Conservation (phyloP, 2,329 filamentous ascomycete species). For the Fusarium sp. region DNA sequence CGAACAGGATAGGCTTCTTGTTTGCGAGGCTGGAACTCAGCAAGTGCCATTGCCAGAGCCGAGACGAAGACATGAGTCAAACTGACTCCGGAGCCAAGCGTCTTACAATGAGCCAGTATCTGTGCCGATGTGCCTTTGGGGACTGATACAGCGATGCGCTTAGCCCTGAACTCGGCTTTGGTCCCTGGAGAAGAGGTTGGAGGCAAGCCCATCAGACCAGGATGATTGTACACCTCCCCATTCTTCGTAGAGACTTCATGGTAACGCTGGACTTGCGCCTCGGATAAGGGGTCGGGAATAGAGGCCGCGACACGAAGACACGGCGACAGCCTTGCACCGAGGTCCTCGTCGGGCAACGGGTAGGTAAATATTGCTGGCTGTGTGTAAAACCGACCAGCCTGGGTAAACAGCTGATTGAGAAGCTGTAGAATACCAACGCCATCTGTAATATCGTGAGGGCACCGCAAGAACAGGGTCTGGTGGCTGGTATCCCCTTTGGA, state of each 20-base stretch:
- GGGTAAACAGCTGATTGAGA: neutral
- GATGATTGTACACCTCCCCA: neutral
- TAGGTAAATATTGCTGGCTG: neutral
- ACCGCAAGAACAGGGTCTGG: neutral
- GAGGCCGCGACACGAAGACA: neutral
- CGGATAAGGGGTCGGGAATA: neutral
- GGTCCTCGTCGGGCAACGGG: neutral
- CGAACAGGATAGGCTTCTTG: neutral
- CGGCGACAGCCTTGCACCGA: neutral
- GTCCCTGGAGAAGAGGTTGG: rapidly evolving
- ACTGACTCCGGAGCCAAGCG: neutral
- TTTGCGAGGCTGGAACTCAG: neutral
- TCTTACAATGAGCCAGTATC: neutral
- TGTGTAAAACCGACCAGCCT: neutral
- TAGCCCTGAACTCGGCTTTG: neutral
- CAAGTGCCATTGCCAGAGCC: neutral
- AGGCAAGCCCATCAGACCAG: neutral
- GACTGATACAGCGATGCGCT: neutral
- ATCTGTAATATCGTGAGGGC: neutral
- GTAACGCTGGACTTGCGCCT: neutral
- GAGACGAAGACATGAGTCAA: neutral
- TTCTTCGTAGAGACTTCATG: neutral
- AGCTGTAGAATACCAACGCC: neutral
- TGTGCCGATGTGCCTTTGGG: neutral
- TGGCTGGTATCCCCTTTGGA: neutral